These are phyloP conservation scores for Candida rishiriensis DNA, from an alignment of 805 yeast genomes.

Conservation along the genomic window DNA sequence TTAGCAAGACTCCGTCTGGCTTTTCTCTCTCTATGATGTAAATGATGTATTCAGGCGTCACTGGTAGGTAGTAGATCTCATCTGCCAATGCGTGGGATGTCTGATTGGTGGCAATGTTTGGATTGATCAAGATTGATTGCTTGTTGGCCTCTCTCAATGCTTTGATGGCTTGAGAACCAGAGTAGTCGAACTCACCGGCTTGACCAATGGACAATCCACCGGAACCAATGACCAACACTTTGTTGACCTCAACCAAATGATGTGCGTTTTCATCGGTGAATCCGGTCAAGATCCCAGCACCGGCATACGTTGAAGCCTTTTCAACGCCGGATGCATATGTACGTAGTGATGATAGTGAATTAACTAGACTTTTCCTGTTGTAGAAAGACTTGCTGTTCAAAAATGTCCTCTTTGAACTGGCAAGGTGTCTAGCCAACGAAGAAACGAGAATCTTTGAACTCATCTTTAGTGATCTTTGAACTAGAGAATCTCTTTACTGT, in stretches of 20 bases:
- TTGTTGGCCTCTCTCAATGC: slow-evolving; percentile 90
- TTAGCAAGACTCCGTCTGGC: slow-evolving; percentile 93
- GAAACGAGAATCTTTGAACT: slow-evolving; percentile 6
- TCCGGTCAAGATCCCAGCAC: slow-evolving; percentile 54
- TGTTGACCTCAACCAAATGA: slow-evolving; percentile 73
- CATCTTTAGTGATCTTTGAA: slow-evolving; percentile 2
- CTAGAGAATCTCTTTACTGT: too few relatives aligned
- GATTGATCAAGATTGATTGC: slow-evolving; percentile 81
- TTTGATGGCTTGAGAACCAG: slow-evolving; percentile 96
- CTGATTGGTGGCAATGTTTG: slow-evolving; percentile 95
- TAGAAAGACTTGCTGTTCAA: background rate
- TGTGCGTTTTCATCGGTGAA: slow-evolving; percentile 59
- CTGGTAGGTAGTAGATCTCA: slow-evolving; percentile 92
- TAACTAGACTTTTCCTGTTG: background rate
- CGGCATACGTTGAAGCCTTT: slow-evolving; percentile 45
- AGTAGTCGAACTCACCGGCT: slow-evolving; percentile 97
- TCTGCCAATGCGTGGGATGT: slow-evolving; percentile 94
- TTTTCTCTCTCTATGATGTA: slow-evolving; percentile 93
- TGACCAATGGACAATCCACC: slow-evolving; percentile 98
- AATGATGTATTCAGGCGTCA: slow-evolving; percentile 92
- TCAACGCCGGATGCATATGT: slow-evolving; percentile 23
- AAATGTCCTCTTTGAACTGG: slow-evolving; percentile 2
- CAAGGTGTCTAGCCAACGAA: slow-evolving; percentile 11
- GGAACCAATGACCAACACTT: slow-evolving; percentile 90
- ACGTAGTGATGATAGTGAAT: slow-evolving; percentile 4